Conservation (phyloP, 2,329 filamentous ascomycete genomes). For the Emydomyces testavorans region DNA sequence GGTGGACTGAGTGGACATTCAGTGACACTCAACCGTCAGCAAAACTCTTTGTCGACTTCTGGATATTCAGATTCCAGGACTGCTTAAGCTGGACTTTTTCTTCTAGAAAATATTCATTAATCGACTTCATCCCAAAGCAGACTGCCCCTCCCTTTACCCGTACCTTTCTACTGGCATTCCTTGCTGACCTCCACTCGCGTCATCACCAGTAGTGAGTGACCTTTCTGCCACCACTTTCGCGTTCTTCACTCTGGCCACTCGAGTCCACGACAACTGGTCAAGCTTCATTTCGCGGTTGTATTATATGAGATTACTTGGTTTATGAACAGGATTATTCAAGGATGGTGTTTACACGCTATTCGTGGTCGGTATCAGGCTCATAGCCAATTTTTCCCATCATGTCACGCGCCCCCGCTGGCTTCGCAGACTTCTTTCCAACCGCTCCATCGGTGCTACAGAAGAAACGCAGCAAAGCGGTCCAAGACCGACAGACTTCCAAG, state of each 20-base stretch:
- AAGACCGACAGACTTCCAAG: constrained; percentile 52
- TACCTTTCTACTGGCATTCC: too few relatives aligned
- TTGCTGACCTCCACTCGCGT: neutral
- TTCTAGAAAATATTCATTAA: too few relatives aligned
- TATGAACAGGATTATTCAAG: constrained; percentile 21
- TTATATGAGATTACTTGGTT: neutral
- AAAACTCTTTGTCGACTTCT: too few relatives aligned
- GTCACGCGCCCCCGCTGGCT: constrained; percentile 71
- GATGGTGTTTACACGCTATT: constrained; percentile 32
- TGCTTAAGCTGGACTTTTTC: too few relatives aligned
- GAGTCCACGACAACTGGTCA: neutral
- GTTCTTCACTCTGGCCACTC: neutral
- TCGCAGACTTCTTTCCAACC: constrained; percentile 76
- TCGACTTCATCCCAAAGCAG: too few relatives aligned
- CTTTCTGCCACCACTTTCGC: neutral
- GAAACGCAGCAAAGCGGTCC: constrained; percentile 40
- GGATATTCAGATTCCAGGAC: too few relatives aligned
- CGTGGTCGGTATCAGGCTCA: constrained; percentile 28
- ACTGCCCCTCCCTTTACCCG: too few relatives aligned
- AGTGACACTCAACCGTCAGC: too few relatives aligned
- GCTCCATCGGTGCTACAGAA: constrained; percentile 53
- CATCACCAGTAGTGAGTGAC: too few relatives aligned
- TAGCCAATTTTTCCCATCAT: constrained; percentile 50
- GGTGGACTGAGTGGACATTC: too few relatives aligned
- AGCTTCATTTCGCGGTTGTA: neutral